phyloP scores from a whole-genome alignment of 2,329 filamentous ascomycete genomes.

The Colletotrichum godetiae region DNA sequence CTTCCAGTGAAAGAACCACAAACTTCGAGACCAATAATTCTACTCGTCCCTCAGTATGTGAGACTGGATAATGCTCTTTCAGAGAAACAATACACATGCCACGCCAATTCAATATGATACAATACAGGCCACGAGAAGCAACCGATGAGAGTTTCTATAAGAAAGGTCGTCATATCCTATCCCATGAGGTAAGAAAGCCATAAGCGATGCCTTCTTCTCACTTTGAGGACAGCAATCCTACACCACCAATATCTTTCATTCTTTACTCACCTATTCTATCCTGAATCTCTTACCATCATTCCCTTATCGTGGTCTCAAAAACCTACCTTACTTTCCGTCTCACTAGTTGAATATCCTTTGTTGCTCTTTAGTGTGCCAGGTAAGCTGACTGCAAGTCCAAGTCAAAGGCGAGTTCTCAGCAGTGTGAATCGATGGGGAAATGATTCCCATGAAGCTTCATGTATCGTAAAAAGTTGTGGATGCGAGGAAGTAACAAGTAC shows the following conservation, averaged over 20 bases:
- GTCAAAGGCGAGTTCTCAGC: not conserved
- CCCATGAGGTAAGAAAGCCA: not conserved
- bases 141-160: no score
- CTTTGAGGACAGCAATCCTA: not conserved
- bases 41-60: not conserved
- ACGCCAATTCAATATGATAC: no score
- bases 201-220: not conserved
- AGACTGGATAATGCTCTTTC: no score
- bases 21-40: not conserved
- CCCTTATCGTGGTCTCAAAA: not conserved
- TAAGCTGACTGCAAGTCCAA: not conserved
- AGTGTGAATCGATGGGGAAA: not conserved
- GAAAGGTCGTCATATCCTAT: not conserved
- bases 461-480: not conserved
- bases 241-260: not conserved
- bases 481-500: not conserved
- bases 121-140: no score
- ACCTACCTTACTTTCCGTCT: not conserved
- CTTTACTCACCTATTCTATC: not conserved
- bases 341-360: not conserved
- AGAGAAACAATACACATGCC: no score
- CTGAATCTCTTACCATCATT: not conserved
- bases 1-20: not conserved
- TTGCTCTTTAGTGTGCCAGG: not conserved
- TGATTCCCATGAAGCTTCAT: not conserved